Percentiles rank a stretch among this genome's conserved stretches.
Conservation (phyloP, 2,329 filamentous ascomycete species). For the Fusarium floridanum region DNA sequence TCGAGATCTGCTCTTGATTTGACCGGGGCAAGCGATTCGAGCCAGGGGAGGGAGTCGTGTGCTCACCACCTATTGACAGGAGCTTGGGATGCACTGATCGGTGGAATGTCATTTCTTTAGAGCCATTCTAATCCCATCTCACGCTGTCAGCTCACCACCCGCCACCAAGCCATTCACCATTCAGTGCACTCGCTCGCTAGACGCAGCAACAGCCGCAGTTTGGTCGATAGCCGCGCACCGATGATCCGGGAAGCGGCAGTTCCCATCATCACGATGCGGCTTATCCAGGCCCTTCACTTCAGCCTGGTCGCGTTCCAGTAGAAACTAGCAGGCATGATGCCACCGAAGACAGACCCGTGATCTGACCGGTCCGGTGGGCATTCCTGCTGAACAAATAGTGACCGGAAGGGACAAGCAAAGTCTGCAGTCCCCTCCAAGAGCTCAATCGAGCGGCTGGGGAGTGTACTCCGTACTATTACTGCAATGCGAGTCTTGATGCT, state of each 20-base stretch:
- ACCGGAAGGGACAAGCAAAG: conserved; percentile 9
- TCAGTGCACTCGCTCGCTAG: conserved; percentile 16
- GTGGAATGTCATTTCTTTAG: neutral
- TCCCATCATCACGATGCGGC: conserved; percentile 8
- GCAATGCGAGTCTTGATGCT: neutral
- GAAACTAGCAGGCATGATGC: neutral
- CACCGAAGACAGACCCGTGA: neutral
- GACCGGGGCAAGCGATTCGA: conserved; percentile 5
- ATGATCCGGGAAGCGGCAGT: conserved; percentile 16
- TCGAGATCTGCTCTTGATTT: conserved; percentile 18
- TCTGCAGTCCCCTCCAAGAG: neutral
- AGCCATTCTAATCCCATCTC: neutral
- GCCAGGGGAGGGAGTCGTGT: neutral
- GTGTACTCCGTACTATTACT: neutral
- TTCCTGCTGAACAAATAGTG: conserved; percentile 6
- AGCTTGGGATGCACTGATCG: neutral
- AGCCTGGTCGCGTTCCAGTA: neutral
- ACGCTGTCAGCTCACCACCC: conserved; percentile 9
- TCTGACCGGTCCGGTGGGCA: conserved; percentile 8
- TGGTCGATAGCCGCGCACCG: conserved; percentile 21
- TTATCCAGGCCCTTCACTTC: neutral
- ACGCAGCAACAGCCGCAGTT: conserved; percentile 13
- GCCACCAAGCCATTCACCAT: conserved; percentile 15
- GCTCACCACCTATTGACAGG: neutral
- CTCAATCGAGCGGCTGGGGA: conserved; percentile 3